Conservation (phyloP, 2,329 filamentous ascomycete species). For the Calonectria henricotiae region DNA sequence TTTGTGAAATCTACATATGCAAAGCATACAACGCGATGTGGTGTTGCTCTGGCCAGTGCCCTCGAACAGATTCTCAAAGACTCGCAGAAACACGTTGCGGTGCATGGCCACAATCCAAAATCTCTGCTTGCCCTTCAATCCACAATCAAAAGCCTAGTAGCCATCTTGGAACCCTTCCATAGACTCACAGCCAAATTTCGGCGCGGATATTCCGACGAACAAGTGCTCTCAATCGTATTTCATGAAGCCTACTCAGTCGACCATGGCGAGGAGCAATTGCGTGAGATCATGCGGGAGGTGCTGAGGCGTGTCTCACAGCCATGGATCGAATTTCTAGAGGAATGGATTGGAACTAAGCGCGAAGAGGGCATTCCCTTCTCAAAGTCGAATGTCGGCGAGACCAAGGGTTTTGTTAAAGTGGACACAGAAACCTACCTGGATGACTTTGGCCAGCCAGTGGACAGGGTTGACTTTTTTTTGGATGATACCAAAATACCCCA, state of each 20-base stretch:
- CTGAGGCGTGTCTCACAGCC: slow-evolving; percentile 75
- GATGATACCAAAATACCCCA: slow-evolving; percentile 78
- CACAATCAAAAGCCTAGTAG: slow-evolving; percentile 64
- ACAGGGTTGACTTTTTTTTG: slow-evolving; percentile 75
- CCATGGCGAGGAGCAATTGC: slow-evolving; percentile 74
- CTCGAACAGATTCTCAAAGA: slow-evolving; percentile 66
- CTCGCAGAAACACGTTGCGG: slow-evolving; percentile 67
- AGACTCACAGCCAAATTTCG: slow-evolving; percentile 66
- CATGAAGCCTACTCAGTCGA: slow-evolving; percentile 76
- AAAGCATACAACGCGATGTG: slow-evolving; percentile 63
- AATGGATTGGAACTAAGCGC: slow-evolving; percentile 81
- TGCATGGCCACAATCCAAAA: slow-evolving; percentile 59
- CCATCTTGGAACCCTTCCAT: slow-evolving; percentile 69
- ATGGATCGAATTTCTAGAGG: slow-evolving; percentile 78
- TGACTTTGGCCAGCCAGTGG: slow-evolving; percentile 72
- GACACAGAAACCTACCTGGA: slow-evolving; percentile 71
- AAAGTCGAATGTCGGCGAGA: slow-evolving; percentile 63
- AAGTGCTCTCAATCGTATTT: slow-evolving; percentile 75
- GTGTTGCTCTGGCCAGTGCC: slow-evolving; percentile 69
- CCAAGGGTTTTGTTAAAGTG: slow-evolving; percentile 75
- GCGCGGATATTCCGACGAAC: slow-evolving; percentile 69
- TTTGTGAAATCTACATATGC: slow-evolving; percentile 67
- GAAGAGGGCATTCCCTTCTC: slow-evolving; percentile 72
- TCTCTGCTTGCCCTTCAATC: slow-evolving; percentile 71
- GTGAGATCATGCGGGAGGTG: slow-evolving; percentile 78